A percentile compares a stretch with the other conserved stretches of the same genome.
Conservation (phyloP, 768 basidiomycete genomes). For the Psilocybe azurescens region DNA sequence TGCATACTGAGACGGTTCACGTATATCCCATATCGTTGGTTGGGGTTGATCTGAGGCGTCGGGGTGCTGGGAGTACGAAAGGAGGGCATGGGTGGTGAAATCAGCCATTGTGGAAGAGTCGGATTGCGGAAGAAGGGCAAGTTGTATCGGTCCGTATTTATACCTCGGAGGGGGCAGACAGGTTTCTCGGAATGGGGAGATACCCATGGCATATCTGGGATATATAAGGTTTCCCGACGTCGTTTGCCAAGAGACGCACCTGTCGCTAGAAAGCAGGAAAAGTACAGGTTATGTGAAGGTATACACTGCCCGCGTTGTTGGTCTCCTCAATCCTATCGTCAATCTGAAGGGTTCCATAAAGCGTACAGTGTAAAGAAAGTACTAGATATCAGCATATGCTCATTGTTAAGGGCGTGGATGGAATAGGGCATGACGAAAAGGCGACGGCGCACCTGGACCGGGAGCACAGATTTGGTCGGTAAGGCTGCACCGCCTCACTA, state of each 20-base stretch:
- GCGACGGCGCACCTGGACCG: not conserved
- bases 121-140: not conserved
- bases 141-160: slow-evolving; percentile 12
- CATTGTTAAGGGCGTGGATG: slow-evolving; percentile 12
- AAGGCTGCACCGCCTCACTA: slow-evolving; percentile 16
- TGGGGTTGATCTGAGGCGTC: slow-evolving; percentile 30
- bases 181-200: slow-evolving; percentile 8
- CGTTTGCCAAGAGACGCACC: not conserved
- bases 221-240: slow-evolving; percentile 9
- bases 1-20: slow-evolving; percentile 42
- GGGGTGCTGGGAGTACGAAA: slow-evolving; percentile 43
- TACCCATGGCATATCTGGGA: not conserved
- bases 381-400: slow-evolving; percentile 3
- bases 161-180: slow-evolving; percentile 13
- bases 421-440: slow-evolving; percentile 13
- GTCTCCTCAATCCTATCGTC: not conserved
- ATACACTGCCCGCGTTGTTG: slow-evolving; percentile 4
- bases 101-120: slow-evolving; percentile 27
- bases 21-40: slow-evolving; percentile 55
- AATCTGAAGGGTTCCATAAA: not conserved
- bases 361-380: not conserved
- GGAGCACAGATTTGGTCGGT: slow-evolving; percentile 6
- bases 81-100: slow-evolving; percentile 39
- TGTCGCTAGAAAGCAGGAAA: slow-evolving; percentile 4
- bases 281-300: not conserved